phyloP scores from a whole-genome alignment of 2,329 filamentous ascomycete species.

The Curvularia sp. region DNA sequence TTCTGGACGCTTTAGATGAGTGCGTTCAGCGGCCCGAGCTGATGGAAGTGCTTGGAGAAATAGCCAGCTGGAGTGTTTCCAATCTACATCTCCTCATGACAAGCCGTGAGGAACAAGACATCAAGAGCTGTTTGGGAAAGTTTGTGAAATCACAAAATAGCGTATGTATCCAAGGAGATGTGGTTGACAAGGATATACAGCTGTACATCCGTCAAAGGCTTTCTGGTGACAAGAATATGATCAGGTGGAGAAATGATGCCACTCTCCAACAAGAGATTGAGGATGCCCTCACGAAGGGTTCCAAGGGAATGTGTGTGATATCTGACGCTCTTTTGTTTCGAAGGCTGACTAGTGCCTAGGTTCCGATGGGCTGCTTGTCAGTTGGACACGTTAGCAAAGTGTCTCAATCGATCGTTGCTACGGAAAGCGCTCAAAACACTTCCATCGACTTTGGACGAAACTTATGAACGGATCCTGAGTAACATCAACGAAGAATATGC shows the following conservation, averaged over 20 bases:
- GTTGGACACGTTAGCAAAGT: slow-evolving; percentile 31
- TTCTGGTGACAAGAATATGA: slow-evolving; percentile 38
- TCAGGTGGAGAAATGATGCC: slow-evolving; percentile 36
- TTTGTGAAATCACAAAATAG: slow-evolving; percentile 20
- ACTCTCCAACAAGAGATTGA: slow-evolving; percentile 38
- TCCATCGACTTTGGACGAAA: slow-evolving; percentile 35
- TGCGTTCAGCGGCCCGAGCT: slow-evolving; percentile 32
- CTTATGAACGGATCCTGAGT: slow-evolving; percentile 39
- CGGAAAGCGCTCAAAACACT: slow-evolving; percentile 28
- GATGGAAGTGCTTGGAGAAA: slow-evolving; percentile 28
- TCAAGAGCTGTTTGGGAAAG: slow-evolving; percentile 30
- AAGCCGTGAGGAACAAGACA: slow-evolving; percentile 39
- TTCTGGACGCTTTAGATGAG: slow-evolving; percentile 43
- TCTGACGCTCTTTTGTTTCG: background rate
- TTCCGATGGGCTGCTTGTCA: slow-evolving; percentile 40
- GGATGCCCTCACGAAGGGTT: slow-evolving; percentile 37
- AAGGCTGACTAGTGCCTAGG: slow-evolving; percentile 24
- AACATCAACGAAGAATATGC: slow-evolving; percentile 26
- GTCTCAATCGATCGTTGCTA: slow-evolving; percentile 28
- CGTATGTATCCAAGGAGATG: slow-evolving; percentile 31
- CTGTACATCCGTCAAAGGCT: slow-evolving; percentile 43
- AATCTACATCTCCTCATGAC: slow-evolving; percentile 38
- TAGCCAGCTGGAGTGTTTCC: slow-evolving; percentile 30
- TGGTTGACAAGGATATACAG: slow-evolving; percentile 40
- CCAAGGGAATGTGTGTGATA: slow-evolving; percentile 33